Conservation (phyloP, 371 early-diverging fungal species). For the Zychaea mexicana region DNA sequence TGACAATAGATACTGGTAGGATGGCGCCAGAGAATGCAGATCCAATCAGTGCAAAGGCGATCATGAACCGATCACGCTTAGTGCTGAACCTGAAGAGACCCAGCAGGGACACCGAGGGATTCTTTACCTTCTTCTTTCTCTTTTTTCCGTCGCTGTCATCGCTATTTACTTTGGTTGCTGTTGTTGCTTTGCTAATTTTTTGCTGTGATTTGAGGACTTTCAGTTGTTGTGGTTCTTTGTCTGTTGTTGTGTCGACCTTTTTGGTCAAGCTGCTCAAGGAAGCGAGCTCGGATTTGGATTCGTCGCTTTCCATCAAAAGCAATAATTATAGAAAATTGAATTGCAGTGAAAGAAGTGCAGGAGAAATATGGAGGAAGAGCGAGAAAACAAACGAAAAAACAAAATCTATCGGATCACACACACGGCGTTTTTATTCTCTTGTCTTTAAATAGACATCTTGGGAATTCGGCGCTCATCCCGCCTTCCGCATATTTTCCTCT, state of each 20-base stretch:
- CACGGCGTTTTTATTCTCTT: neutral
- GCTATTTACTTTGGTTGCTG: neutral
- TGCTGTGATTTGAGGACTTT: neutral
- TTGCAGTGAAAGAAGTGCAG: neutral
- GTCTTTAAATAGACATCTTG: neutral
- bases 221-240: neutral
- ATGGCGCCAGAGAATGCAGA: slow-evolving; percentile 38
- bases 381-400: neutral
- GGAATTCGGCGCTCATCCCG: neutral
- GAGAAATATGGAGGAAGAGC: neutral
- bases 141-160: slow-evolving; percentile 7
- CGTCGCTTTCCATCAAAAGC: neutral
- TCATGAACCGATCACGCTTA: slow-evolving; percentile 22
- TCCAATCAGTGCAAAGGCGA: slow-evolving; percentile 22
- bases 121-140: slow-evolving; percentile 37
- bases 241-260: neutral
- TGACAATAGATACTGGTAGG: slow-evolving; percentile 45
- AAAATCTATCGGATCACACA: neutral
- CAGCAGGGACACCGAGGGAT: slow-evolving; percentile 28
- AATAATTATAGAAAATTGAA: neutral
- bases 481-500: neutral
- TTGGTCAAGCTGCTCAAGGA: neutral
- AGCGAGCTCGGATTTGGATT: neutral
- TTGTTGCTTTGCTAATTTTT: neutral
- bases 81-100: slow-evolving; percentile 40